Evolutionary conservation across 441 rosid species (phyloP), one percentile per base, ranked within the genome.

Genomic region (Erodium moschatum): DNA sequence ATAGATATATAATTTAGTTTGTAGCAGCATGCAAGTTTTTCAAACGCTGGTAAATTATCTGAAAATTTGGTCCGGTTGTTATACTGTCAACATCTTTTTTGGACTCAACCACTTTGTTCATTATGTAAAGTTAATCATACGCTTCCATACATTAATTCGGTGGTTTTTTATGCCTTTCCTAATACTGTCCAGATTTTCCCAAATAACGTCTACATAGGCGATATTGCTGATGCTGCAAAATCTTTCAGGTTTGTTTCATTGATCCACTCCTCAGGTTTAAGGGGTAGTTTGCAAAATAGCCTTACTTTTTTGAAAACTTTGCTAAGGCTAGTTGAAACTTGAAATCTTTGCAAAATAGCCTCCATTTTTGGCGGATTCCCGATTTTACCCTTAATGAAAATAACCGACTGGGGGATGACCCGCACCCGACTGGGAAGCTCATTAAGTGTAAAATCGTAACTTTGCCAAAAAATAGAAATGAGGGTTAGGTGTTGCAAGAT

Each of bases 191-290:
- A 91, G 97, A 91, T 94, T 13, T 82, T 94, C 78, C 99, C 97
- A 11, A 84, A 83, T 80, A 96, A 94, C 52, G 78, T 89, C 20
- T 81, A 82, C 74, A 84, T 91, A 63, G 86, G 82, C n/a, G 92
- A 89, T 79, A 85, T 91, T 50, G 68, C 86, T 69, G 94, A 87
- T 75, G 90, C 87, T 67, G 79, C 89, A 65, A 88, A 89, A 78
- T 80, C 91, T 71, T 85, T 79, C 87, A 90, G 98, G 97, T 94
- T 70, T 75, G 82, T 74, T 29, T 71, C 65, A 56, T 56, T 56
- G 27, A 18, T 29, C 18, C 65, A 70, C 67, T 66, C 27, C 54
- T 73, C 61, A 63, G 58, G 79, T 71, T 2, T 24, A 0, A 24
- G 27, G 27, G 2, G 27, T 24, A 0, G 2, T 24, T 24, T 24